These are phyloP conservation scores for Macaranga tanarius DNA, from an alignment of 441 rosid species.

Conservation along the genomic window DNA sequence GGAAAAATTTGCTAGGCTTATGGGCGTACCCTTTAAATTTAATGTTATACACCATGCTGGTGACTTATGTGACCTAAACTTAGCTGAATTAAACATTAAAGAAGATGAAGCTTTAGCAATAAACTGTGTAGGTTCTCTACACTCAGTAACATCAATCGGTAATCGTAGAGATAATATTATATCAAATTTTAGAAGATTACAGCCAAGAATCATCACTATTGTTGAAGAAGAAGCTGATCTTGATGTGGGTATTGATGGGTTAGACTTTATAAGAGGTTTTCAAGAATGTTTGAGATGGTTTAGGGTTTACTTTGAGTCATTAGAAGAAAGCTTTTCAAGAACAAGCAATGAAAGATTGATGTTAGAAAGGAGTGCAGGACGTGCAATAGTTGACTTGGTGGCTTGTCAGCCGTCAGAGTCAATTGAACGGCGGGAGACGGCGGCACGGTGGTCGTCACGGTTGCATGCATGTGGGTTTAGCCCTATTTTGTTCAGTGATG, in stretches of 20 bases:
- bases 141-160: conserved; percentile 45
- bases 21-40: conserved; percentile 95
- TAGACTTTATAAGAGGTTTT: conserved; percentile 65
- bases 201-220: conserved; percentile 70
- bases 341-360: conserved; percentile 84
- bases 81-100: conserved; percentile 44
- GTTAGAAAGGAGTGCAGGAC: conserved; percentile 78
- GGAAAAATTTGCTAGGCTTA: conserved; percentile 91
- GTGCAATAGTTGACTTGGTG: conserved; percentile 73
- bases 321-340: conserved; percentile 71
- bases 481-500: conserved; percentile 60
- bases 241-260: conserved; percentile 52
- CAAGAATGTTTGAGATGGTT: conserved; percentile 77
- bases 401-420: conserved; percentile 66
- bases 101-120: conserved; percentile 77
- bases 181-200: conserved; percentile 51
- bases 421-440: conserved; percentile 69
- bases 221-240: conserved; percentile 96
- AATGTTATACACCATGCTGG: conserved; percentile 70
- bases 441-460: conserved; percentile 69
- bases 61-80: conserved; percentile 64
- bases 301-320: conserved; percentile 84
- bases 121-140: conserved; percentile 67
- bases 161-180: conserved; percentile 57
- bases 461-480: conserved; percentile 54